These are phyloP conservation scores for Schrenkiella parvula DNA, from an alignment of 345 rosid species.

Conservation along the genomic window DNA sequence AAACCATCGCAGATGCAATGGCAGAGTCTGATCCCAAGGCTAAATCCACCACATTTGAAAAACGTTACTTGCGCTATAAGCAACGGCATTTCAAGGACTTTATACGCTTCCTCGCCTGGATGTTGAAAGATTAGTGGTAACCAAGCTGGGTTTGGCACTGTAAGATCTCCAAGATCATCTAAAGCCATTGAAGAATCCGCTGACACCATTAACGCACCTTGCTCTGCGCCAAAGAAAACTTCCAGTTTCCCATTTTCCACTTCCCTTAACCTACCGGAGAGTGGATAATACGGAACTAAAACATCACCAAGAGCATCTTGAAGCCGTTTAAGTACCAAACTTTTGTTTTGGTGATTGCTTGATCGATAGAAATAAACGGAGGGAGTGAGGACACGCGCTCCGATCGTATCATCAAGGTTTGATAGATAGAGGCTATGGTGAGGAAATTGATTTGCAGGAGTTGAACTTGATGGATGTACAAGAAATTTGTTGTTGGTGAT, in stretches of 20 bases:
- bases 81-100: slow-evolving; percentile 72
- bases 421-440: slow-evolving; percentile 71
- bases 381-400: slow-evolving; percentile 84
- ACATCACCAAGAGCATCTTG: slow-evolving; percentile 53
- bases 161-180: slow-evolving; percentile 66
- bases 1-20: slow-evolving; percentile 90
- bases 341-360: not conserved
- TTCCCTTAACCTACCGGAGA: slow-evolving; percentile 77
- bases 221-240: slow-evolving; percentile 65
- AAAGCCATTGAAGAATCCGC: slow-evolving; percentile 53
- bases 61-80: slow-evolving; percentile 77
- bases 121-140: slow-evolving; percentile 59
- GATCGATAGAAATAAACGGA: slow-evolving; percentile 66
- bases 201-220: slow-evolving; percentile 74
- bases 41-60: slow-evolving; percentile 79
- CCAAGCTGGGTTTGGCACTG: slow-evolving; percentile 92
- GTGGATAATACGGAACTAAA: slow-evolving; percentile 80
- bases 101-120: slow-evolving; percentile 72
- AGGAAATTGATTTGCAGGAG: slow-evolving; percentile 37
- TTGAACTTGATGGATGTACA: slow-evolving; percentile 57
- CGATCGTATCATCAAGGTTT: slow-evolving; percentile 75
- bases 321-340: slow-evolving; percentile 33
- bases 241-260: slow-evolving; percentile 58
- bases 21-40: slow-evolving; percentile 81
- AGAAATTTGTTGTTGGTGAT: slow-evolving; percentile 30